These are phyloP conservation scores for Epichloe sp. DNA, from an alignment of 2,329 filamentous ascomycete genomes.

Conservation along the genomic window DNA sequence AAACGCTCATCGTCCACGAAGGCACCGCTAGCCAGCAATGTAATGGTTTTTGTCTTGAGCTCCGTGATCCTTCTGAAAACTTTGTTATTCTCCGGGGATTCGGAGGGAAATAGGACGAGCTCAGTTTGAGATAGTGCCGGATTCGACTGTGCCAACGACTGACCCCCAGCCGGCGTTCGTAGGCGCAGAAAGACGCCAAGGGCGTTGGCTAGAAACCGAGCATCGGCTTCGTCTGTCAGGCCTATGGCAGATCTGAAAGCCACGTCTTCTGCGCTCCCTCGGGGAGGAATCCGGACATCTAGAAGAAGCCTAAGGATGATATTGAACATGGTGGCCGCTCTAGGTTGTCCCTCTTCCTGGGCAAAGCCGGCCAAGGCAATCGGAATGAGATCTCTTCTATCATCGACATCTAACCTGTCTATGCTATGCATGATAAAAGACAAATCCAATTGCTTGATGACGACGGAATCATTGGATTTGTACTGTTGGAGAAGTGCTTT, in stretches of 20 bases:
- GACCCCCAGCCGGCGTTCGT: conserved; percentile 17
- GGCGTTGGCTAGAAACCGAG: conserved; percentile 58
- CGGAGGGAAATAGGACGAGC: conserved; percentile 17
- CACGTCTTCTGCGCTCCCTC: conserved; percentile 67
- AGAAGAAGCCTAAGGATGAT: conserved; percentile 66
- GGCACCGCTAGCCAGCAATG: conserved; percentile 69
- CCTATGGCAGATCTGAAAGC: conserved; percentile 53
- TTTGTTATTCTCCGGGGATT: conserved; percentile 50
- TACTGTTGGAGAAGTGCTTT: conserved; percentile 78
- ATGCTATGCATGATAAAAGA: conserved; percentile 78
- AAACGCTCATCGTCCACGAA: conserved; percentile 78
- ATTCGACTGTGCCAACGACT: conserved; percentile 19
- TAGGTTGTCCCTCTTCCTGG: conserved; percentile 17
- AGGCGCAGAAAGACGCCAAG: conserved; percentile 59
- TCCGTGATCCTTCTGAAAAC: conserved; percentile 24
- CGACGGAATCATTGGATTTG: conserved; percentile 56
- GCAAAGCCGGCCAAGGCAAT: conserved; percentile 23
- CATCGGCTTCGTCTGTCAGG: conserved; percentile 54
- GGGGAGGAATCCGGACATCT: conserved; percentile 56
- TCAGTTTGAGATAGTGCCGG: conserved; percentile 20
- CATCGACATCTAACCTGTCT: conserved; percentile 34
- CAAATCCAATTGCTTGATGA: conserved; percentile 81
- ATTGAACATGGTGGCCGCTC: conserved; percentile 57
- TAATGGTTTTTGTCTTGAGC: conserved; percentile 45
- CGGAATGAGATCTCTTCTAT: conserved; percentile 62